These are phyloP conservation scores for Trichoderma breve DNA, from an alignment of 2,329 filamentous ascomycete genomes.

Conservation along the genomic window DNA sequence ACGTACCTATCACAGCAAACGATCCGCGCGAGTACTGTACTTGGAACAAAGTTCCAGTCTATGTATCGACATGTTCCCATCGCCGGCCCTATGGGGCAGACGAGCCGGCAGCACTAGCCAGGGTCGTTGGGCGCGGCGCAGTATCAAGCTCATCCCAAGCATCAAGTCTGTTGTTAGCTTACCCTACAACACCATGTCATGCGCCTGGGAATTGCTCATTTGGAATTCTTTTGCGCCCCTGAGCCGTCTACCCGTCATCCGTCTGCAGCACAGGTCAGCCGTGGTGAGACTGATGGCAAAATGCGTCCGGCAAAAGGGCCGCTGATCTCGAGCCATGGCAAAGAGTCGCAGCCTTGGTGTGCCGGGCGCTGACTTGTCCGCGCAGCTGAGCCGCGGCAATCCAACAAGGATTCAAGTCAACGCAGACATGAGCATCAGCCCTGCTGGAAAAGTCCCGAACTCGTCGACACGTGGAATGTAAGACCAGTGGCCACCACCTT, in stretches of 20 bases:
- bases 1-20: not conserved
- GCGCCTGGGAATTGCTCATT: not conserved
- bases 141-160: not conserved
- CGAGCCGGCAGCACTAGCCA: not conserved
- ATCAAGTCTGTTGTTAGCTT: not conserved
- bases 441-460: not conserved
- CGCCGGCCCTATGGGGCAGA: not conserved
- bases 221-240: not conserved
- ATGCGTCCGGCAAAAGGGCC: slow-evolving; percentile 4
- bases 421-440: not conserved
- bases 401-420: not conserved
- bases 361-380: not conserved
- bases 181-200: slow-evolving; percentile 1
- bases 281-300: slow-evolving; percentile 4
- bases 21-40: not conserved
- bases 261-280: not conserved
- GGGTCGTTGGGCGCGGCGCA: not conserved
- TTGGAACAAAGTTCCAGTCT: not conserved
- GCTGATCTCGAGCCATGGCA: not conserved
- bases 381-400: not conserved
- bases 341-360: not conserved
- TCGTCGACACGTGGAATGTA: slow-evolving; percentile 14
- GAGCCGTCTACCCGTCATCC: not conserved
- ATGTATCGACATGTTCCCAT: not conserved
- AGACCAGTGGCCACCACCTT: slow-evolving; percentile 6